Evolutionary conservation across 345 rosid genomes (phyloP).

Genomic region (Camelina laxa): DNA sequence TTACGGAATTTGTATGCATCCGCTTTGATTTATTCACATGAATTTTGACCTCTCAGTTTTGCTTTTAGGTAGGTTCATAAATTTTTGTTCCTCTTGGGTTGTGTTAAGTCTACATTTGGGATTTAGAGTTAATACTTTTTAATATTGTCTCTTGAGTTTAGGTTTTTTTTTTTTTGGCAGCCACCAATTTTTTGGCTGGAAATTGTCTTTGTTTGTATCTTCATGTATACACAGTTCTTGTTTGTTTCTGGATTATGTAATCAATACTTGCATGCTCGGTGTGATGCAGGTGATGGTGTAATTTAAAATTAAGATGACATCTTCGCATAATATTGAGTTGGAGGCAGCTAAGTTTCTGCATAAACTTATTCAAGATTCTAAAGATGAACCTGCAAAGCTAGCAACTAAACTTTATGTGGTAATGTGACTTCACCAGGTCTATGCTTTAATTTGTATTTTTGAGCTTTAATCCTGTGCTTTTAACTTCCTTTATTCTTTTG

Average conservation of each 20-base stretch:
- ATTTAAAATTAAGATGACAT: conserved; percentile 51
- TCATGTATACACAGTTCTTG: neutral
- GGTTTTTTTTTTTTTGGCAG: neutral
- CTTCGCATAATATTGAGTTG: conserved; percentile 87
- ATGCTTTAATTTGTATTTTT: neutral
- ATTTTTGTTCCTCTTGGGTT: neutral
- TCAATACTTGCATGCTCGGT: conserved; percentile 10
- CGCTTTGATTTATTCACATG: neutral
- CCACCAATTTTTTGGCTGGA: neutral
- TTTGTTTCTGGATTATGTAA: neutral
- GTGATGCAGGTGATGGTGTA: conserved; percentile 46
- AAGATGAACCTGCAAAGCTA: conserved; percentile 90
- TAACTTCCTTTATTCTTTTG: conserved; percentile 31
- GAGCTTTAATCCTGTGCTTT: conserved; percentile 5
- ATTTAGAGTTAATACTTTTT: neutral
- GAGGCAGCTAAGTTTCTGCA: conserved; percentile 99
- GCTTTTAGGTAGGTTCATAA: conserved; percentile 5
- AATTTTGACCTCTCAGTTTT: neutral
- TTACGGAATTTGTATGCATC: neutral
- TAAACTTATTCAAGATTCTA: conserved; percentile 96
- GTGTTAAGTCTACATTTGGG: neutral
- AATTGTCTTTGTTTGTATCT: neutral
- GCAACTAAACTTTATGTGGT: conserved; percentile 97
- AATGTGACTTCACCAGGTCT: conserved; percentile 36
- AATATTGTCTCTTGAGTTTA: neutral